Evolutionary conservation across 2,329 filamentous ascomycete genomes (phyloP).

Genomic region (Fusarium torulosum): DNA sequence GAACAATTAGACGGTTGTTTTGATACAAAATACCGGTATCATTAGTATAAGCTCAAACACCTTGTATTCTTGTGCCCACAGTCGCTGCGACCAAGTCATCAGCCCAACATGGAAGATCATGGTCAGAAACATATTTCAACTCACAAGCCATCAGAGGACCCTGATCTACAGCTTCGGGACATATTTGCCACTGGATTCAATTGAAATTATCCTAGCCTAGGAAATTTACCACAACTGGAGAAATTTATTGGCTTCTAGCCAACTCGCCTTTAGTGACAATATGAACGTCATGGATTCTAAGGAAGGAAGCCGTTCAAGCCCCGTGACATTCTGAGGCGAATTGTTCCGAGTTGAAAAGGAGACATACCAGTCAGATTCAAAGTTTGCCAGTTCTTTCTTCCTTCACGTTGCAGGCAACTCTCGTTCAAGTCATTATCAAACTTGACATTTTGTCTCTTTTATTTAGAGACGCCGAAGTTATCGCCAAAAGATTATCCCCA

Average conservation of each 20-base stretch:
- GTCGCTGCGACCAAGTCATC: neutral
- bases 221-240: constrained; percentile 3
- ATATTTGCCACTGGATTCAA: constrained; percentile 9
- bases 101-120: neutral
- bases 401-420: neutral
- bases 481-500: constrained; percentile 20
- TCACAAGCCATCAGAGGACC: neutral
- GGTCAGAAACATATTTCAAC: neutral
- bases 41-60: neutral
- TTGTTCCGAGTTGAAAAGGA: neutral
- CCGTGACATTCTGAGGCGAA: constrained; percentile 24
- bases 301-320: neutral
- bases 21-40: neutral
- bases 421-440: neutral
- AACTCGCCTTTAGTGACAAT: constrained; percentile 10
- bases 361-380: too few relatives aligned
- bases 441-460: neutral
- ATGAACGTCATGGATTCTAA: constrained; percentile 31
- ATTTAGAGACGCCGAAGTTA: constrained; percentile 12
- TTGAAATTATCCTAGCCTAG: neutral
- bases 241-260: neutral
- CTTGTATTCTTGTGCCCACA: neutral
- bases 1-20: neutral
- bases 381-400: neutral
- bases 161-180: neutral